These are phyloP conservation scores for Echinochloa phyllopogon DNA, from an alignment of 176 grass and related monocot genomes.

Conservation along the genomic window DNA sequence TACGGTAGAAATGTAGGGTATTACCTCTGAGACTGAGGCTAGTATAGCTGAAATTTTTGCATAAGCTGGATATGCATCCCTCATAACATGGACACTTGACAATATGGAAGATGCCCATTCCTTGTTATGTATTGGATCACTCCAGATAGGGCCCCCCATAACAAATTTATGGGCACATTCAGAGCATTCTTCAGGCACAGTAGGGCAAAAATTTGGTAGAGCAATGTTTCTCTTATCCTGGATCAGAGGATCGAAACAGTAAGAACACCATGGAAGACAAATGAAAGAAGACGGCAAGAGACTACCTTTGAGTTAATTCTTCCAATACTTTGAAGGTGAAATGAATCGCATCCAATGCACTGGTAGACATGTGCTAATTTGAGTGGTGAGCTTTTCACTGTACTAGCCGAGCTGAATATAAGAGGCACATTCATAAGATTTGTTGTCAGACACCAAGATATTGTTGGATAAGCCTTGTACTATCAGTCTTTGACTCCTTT, in stretches of 20 bases:
- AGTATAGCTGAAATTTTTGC: conserved; percentile 75
- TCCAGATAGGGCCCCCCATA: conserved; percentile 91
- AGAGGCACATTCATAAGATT: conserved; percentile 23
- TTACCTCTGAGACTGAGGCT: conserved; percentile 69
- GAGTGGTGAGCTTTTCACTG: conserved; percentile 75
- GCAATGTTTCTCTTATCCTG: conserved; percentile 66
- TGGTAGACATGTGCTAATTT: conserved; percentile 87
- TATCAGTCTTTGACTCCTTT: no score
- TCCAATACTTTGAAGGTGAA: conserved; percentile 78
- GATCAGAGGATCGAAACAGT: conserved; percentile 19
- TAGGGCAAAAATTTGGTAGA: conserved; percentile 68
- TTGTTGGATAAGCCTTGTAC: no score
- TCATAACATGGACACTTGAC: conserved; percentile 54
- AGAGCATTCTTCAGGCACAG: conserved; percentile 67
- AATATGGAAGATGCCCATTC: conserved; percentile 77
- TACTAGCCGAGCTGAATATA: conserved; percentile 74
- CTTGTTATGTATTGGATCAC: conserved; percentile 79
- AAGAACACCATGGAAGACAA: conserved; percentile 29
- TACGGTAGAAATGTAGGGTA: background rate
- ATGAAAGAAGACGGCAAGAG: conserved; percentile 1
- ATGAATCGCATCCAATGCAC: conserved; percentile 85
- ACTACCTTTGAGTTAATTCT: conserved; percentile 70
- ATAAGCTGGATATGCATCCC: conserved; percentile 67
- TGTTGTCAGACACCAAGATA: conserved; percentile 16
- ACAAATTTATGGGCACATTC: conserved; percentile 79